Conservation (phyloP, 306 rosid species). For the Biancaea sappan region DNA sequence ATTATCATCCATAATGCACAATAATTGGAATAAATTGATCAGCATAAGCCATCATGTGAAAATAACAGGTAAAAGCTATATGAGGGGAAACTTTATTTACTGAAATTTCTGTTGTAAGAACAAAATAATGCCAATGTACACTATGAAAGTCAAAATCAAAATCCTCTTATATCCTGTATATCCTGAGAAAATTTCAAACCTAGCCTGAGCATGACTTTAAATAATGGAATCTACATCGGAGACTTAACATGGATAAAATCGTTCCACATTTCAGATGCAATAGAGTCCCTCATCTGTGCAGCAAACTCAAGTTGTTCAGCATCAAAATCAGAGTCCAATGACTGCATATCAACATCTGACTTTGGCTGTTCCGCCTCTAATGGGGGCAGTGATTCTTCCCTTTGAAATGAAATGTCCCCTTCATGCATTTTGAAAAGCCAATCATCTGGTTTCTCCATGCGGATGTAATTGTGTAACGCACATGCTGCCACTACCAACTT, state of each 20-base stretch:
- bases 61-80: conserved; percentile 15
- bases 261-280: conserved; percentile 80
- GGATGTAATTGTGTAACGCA: conserved; percentile 81
- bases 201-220: conserved; percentile 37
- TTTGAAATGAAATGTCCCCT: conserved; percentile 39
- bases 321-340: conserved; percentile 47
- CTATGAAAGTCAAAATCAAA: conserved; percentile 24
- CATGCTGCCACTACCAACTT: conserved; percentile 85
- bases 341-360: conserved; percentile 35
- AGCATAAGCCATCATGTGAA: conserved; percentile 6
- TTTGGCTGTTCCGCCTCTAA: conserved; percentile 44
- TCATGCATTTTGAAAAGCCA: conserved; percentile 70
- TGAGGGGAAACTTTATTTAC: conserved; percentile 13
- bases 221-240: conserved; percentile 47
- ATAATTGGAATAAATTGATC: conserved; percentile 3
- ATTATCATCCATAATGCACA: conserved; percentile 8
- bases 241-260: conserved; percentile 58
- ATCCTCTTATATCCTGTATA: conserved; percentile 26
- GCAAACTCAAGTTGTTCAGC: conserved; percentile 52
- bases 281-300: conserved; percentile 58
- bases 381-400: conserved; percentile 54
- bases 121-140: conserved; percentile 52
- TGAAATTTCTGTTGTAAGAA: conserved; percentile 41
- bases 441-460: conserved; percentile 75
- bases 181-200: conserved; percentile 35